phyloP scores from a whole-genome alignment of 1,139 yeast species.

The Suhomyces chickasaworum region DNA sequence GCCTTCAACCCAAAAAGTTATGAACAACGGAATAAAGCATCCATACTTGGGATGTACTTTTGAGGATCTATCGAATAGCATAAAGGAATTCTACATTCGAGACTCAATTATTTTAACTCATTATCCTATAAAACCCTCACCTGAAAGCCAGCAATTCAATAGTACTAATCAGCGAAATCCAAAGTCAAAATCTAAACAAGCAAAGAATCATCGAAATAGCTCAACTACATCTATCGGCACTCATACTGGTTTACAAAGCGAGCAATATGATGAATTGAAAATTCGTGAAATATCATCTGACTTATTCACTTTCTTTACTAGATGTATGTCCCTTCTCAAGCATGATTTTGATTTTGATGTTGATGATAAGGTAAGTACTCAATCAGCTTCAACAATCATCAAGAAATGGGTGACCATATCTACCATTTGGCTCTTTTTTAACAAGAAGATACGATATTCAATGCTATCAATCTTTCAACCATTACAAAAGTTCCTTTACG shows the following conservation, averaged over 20 bases:
- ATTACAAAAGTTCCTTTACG: constrained; percentile 27
- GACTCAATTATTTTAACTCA: constrained; percentile 4
- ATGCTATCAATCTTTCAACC: constrained; percentile 35
- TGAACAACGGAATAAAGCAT: constrained; percentile 24
- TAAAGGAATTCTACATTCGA: constrained; percentile 28
- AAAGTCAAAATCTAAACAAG: constrained; percentile 13
- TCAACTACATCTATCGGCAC: constrained; percentile 9
- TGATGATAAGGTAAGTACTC: neutral
- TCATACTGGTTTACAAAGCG: constrained; percentile 10
- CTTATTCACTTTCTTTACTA: constrained; percentile 29
- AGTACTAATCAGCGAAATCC: constrained; percentile 6
- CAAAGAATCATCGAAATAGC: constrained; percentile 12
- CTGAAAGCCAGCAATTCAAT: neutral
- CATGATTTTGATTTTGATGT: constrained; percentile 22
- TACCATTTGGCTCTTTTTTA: constrained; percentile 36
- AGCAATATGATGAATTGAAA: constrained; percentile 31
- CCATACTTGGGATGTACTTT: constrained; percentile 30
- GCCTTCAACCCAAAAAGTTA: constrained; percentile 26
- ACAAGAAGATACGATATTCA: constrained; percentile 32
- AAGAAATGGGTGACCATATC: constrained; percentile 16
- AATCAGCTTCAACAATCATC: neutral
- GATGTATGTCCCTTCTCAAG: constrained; percentile 27
- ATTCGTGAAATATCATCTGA: constrained; percentile 37
- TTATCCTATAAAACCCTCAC: neutral
- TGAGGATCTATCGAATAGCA: constrained; percentile 36